A percentile compares a stretch with the other conserved stretches of the same genome.
phyloP scores from a whole-genome alignment of 345 rosid genomes.

The Acer saccharum region DNA sequence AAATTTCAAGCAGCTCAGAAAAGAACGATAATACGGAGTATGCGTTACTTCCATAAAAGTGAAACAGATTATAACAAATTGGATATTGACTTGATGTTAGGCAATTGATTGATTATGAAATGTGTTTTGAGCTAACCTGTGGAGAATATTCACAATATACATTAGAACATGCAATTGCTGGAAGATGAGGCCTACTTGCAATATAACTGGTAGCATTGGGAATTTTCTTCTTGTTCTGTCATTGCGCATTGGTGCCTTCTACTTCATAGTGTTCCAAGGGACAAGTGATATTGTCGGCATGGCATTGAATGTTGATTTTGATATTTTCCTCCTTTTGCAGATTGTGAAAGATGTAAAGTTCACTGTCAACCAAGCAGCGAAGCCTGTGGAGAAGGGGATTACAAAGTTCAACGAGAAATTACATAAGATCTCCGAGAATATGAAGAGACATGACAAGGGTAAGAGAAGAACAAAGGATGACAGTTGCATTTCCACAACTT shows the following conservation, averaged over 20 bases:
- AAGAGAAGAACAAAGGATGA: constrained; percentile 84
- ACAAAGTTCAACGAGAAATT: constrained; percentile 85
- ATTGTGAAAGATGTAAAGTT: constrained; percentile 90
- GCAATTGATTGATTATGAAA: no score
- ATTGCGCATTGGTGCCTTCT: no score
- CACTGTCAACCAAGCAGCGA: constrained; percentile 96
- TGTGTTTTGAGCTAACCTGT: no score
- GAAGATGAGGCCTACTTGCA: no score
- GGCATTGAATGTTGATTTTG: constrained; percentile 19
- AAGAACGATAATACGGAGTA: neutral
- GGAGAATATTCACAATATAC: no score
- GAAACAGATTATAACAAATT: neutral
- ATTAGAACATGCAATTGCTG: no score
- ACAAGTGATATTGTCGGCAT: neutral
- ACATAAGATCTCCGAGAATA: constrained; percentile 86
- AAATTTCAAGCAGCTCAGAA: neutral
- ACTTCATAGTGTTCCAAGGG: no score
- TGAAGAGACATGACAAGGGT: constrained; percentile 81
- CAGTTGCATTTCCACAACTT: constrained; percentile 62
- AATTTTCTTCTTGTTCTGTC: no score
- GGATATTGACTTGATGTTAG: no score
- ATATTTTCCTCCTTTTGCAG: constrained; percentile 43
- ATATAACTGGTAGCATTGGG: no score
- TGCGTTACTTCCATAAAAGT: neutral
- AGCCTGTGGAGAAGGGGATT: constrained; percentile 94